Evolutionary conservation across 2,329 filamentous ascomycete species (phyloP), one percentile per base, ranked within the genome.

Genomic region (Bipolaris bicolor): DNA sequence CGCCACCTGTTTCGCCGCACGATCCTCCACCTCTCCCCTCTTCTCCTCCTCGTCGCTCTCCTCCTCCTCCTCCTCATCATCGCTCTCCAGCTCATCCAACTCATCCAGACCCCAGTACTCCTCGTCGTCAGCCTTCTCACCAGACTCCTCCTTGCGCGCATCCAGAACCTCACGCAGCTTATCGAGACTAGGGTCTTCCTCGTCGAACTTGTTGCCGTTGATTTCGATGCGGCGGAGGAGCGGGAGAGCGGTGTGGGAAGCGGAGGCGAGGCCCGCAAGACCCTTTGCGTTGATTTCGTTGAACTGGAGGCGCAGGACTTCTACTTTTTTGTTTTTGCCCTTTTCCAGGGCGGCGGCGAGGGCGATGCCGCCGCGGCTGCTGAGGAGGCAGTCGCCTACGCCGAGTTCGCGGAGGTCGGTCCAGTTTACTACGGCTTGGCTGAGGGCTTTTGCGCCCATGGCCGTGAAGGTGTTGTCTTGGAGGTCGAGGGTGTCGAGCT

Each of bases 401-500:
- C 91, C 93, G 13, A 99, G 84, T 77, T 98, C 95, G 64, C 86
- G 83, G 46, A 99, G 82, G 37, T 86, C 81, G 0, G 84, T 77
- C 94, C 94, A 99, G 56, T 83, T 84, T 1, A 85, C 82, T 20
- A 94, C 83, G 5, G 92, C 91, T 65, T 84, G 85, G 37, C 91
- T 88, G 51, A 99, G 83, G 10, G 92, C 91, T 68, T 83, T 88
- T 29, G 91, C 91, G 22, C 93, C 95, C 61, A 84, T 83, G 37
- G 89, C 77, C 9, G 94, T 98, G 76, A 98, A 98, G 0, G 95
- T 98, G 80, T 99, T 99, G 80, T 99, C 95, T 77, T 99, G 94
- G 60, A 99, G 81, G 80, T 99, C 95, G 51, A 99, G 80, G 13
- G 92, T 85, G 73, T 88, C 83, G 53, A 99, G 83, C 43, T 82